Conservation (phyloP, 176 grass and related monocot species). For the Bolboschoenus planiculmis region DNA sequence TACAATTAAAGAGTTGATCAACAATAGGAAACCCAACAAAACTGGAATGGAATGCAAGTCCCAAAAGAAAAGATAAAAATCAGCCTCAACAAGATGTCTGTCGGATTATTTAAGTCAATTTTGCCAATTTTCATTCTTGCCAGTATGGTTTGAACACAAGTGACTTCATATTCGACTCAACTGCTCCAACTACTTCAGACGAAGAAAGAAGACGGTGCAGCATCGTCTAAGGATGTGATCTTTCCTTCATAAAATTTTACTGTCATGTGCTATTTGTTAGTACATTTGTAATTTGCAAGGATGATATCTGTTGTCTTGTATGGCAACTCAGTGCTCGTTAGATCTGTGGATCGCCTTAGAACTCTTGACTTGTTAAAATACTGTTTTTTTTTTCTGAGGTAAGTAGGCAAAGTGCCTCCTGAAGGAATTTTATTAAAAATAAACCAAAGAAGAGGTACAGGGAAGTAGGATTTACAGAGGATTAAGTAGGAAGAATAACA, state of each 20-base stretch:
- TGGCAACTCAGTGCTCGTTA: background rate
- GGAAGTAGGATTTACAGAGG: too few species aligned
- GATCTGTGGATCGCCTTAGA: background rate
- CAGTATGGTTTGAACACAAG: slow-evolving; percentile 19
- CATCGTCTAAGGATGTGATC: background rate
- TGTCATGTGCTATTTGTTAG: background rate
- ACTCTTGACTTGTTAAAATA: background rate
- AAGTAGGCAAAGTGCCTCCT: too few species aligned
- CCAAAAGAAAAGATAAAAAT: background rate
- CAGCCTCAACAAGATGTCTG: background rate
- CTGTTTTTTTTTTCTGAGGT: too few species aligned
- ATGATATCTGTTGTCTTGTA: background rate
- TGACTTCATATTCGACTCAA: background rate
- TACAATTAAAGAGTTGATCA: background rate
- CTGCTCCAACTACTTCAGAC: background rate
- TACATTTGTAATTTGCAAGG: background rate
- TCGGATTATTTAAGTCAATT: background rate
- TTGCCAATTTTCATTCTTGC: background rate
- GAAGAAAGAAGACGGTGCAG: slow-evolving; percentile 17
- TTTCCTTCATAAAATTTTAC: background rate
- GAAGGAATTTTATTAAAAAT: too few species aligned
- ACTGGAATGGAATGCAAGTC: background rate
- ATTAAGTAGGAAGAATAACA: too few species aligned
- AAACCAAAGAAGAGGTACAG: too few species aligned
- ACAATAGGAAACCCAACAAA: background rate